Conservation (phyloP, 106 monocot species). For the Acanthochlamys bracteata region DNA sequence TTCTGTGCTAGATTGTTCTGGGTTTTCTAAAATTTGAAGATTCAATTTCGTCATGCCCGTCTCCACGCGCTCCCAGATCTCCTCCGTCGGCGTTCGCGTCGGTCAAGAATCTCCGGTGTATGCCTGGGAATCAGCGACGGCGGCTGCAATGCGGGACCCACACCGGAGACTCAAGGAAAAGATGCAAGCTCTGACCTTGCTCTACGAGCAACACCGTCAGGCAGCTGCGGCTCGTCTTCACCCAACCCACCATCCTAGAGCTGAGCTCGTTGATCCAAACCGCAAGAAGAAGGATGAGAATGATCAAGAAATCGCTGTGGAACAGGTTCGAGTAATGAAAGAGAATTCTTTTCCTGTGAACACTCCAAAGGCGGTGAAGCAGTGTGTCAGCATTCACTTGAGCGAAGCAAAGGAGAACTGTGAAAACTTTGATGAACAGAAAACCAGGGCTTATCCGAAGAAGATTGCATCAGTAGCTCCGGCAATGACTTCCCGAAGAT, state of each 20-base stretch:
- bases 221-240: slow-evolving; percentile 11
- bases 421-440: slow-evolving; percentile 2
- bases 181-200: slow-evolving; percentile 73
- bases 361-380: slow-evolving; percentile 14
- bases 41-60: slow-evolving; percentile 57
- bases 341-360: slow-evolving; percentile 20
- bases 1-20: no score
- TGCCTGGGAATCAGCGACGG: no score
- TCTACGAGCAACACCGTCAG: slow-evolving; percentile 80
- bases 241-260: slow-evolving; percentile 29
- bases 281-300: slow-evolving; percentile 19
- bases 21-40: not conserved
- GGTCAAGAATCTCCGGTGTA: not conserved
- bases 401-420: slow-evolving; percentile 54
- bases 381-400: slow-evolving; percentile 8
- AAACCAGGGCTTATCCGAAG: slow-evolving; percentile 38
- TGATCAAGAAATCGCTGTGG: slow-evolving; percentile 11
- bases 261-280: slow-evolving; percentile 32
- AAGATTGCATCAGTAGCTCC: slow-evolving; percentile 9
- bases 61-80: slow-evolving; percentile 57
- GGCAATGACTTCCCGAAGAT: slow-evolving; percentile 22
- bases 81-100: slow-evolving; percentile 7
- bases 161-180: slow-evolving; percentile 90
- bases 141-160: slow-evolving; percentile 35
- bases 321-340: slow-evolving; percentile 13